Conservation (phyloP, 1,284 basidiomycete species). For the Rhodotorula sp. region DNA sequence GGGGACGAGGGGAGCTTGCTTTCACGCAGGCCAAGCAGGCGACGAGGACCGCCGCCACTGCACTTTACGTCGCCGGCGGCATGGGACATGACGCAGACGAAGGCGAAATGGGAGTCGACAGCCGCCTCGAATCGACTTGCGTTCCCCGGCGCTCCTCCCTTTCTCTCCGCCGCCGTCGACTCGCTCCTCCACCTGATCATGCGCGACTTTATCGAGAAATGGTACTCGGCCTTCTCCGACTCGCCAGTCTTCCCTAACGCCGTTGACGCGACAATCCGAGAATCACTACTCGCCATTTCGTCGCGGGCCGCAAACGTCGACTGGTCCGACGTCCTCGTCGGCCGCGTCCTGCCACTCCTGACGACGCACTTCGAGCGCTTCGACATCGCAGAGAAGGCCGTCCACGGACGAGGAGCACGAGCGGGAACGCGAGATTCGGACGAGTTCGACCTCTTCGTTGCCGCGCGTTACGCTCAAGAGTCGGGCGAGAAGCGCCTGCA, state of each 20-base stretch:
- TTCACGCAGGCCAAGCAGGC: neutral
- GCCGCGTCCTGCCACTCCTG: constrained; percentile 77
- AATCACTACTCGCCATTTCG: constrained; percentile 62
- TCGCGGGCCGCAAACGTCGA: constrained; percentile 64
- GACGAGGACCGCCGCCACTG: constrained; percentile 17
- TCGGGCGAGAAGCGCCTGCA: constrained; percentile 58
- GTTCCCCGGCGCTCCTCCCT: constrained; percentile 56
- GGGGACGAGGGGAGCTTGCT: neutral
- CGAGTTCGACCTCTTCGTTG: constrained; percentile 78
- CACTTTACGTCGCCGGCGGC: constrained; percentile 81
- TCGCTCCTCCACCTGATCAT: constrained; percentile 74
- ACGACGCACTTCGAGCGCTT: constrained; percentile 87
- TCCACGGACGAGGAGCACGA: constrained; percentile 55
- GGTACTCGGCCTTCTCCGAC: constrained; percentile 79
- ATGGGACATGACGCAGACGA: constrained; percentile 80
- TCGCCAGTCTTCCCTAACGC: constrained; percentile 83
- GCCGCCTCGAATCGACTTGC: constrained; percentile 52
- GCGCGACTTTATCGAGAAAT: constrained; percentile 75
- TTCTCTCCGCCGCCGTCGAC: constrained; percentile 67
- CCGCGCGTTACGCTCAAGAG: constrained; percentile 64
- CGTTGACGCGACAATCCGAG: constrained; percentile 72
- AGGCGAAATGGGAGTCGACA: constrained; percentile 68
- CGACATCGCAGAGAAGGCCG: constrained; percentile 69
- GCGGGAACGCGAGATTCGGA: constrained; percentile 63
- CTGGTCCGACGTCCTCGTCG: constrained; percentile 72